Evolutionary conservation across 2,329 filamentous ascomycete species (phyloP).

Genomic region (Fusarium temperatum): DNA sequence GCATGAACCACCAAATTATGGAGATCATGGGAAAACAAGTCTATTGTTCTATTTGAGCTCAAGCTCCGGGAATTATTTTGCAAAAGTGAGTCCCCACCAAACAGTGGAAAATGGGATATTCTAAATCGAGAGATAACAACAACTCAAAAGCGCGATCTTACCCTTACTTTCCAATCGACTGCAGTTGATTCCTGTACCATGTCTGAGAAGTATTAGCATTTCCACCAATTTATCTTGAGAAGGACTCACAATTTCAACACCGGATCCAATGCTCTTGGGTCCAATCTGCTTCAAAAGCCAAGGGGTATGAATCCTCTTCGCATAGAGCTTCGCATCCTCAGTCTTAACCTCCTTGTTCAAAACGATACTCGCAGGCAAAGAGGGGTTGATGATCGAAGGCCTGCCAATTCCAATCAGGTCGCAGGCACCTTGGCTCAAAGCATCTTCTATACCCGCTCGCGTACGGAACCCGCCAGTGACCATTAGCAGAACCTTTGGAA

Average conservation of each 20-base stretch:
- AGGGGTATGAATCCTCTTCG: constrained; percentile 12
- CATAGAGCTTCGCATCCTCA: constrained; percentile 23
- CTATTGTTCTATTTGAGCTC: neutral
- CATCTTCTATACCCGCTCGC: constrained; percentile 52
- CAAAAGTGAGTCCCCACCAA: fast-evolving
- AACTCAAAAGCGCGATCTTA: neutral
- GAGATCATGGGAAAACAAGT: neutral
- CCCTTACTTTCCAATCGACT: constrained; percentile 3
- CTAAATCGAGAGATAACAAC: neutral
- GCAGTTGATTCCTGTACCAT: constrained; percentile 30
- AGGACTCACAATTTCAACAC: constrained; percentile 28
- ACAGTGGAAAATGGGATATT: neutral
- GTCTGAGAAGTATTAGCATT: neutral
- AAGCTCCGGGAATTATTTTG: neutral
- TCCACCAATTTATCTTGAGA: fast-evolving
- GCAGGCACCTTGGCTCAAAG: constrained; percentile 50
- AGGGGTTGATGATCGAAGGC: constrained; percentile 51
- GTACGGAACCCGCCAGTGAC: constrained; percentile 72
- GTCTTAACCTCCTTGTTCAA: constrained; percentile 23
- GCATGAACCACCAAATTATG: neutral
- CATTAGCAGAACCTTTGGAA: constrained; percentile 58
- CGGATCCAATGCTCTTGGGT: constrained; percentile 27
- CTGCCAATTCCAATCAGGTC: constrained; percentile 54
- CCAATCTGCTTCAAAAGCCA: constrained; percentile 28
- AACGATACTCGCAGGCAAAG: constrained; percentile 45